Percentiles rank a stretch among this genome's conserved stretches.
phyloP scores from a whole-genome alignment of 23 red algal species.

The Gracilaria caudata region DNA sequence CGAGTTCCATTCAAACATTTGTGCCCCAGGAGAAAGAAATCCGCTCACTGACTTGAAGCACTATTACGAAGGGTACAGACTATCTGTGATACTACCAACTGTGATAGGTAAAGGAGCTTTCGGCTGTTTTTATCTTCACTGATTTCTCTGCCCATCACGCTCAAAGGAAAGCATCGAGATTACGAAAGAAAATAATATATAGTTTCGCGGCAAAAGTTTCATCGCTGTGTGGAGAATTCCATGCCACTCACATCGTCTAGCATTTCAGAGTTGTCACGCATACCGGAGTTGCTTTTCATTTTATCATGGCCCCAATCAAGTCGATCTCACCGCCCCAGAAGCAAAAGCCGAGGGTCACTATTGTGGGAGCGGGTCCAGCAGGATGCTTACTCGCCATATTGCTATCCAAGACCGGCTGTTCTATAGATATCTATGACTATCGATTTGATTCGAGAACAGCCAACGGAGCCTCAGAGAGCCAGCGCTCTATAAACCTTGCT shows the following conservation, averaged over 20 bases:
- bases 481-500: constrained; percentile 96
- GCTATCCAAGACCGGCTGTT: constrained; percentile 36
- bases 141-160: too few species aligned
- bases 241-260: background rate
- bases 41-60: too few species aligned
- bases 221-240: too few species aligned
- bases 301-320: background rate
- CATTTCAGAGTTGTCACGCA: background rate
- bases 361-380: constrained; percentile 89
- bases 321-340: background rate
- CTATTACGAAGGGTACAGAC: too few species aligned
- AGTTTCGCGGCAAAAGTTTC: too few species aligned
- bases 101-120: too few species aligned
- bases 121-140: too few species aligned
- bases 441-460: constrained; percentile 61
- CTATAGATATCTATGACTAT: constrained; percentile 68
- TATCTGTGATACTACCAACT: too few species aligned
- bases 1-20: too few species aligned
- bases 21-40: too few species aligned
- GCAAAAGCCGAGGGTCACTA: constrained; percentile 23
- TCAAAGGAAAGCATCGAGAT: too few species aligned
- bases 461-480: background rate
- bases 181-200: too few species aligned
- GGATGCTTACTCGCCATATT: constrained; percentile 81
- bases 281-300: background rate